Evolutionary conservation across 208 protist genomes (phyloP).

Genomic region (Acanthamoeba quina): DNA sequence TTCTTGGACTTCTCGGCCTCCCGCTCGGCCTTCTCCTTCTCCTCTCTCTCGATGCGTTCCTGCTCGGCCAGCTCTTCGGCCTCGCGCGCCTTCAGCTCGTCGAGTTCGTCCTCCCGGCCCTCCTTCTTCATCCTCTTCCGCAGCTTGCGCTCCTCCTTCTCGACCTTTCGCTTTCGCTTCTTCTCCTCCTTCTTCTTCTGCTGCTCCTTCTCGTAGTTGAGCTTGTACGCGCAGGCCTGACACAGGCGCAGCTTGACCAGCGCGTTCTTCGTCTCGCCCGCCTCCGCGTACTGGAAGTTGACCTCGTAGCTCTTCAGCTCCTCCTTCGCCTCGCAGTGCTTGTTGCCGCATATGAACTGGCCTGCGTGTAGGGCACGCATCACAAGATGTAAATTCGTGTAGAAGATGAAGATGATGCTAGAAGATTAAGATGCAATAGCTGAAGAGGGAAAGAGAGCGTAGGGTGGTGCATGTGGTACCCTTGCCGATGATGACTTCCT

Average conservation of each 20-base stretch:
- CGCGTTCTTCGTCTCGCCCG: conserved; percentile 77
- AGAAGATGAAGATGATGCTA: neutral
- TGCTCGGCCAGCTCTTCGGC: conserved; percentile 8
- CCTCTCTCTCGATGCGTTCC: neutral
- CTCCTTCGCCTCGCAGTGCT: conserved; percentile 53
- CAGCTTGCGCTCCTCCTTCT: conserved; percentile 68
- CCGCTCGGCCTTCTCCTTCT: neutral
- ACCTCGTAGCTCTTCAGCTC: conserved; percentile 77
- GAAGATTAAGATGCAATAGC: neutral
- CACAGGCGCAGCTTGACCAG: conserved; percentile 81
- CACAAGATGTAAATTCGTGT: neutral
- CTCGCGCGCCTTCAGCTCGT: conserved; percentile 31
- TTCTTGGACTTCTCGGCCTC: conserved; percentile 33
- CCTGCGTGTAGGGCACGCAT: neutral
- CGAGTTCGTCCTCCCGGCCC: conserved; percentile 52
- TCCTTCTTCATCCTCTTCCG: conserved; percentile 56
- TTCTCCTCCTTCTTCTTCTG: conserved; percentile 68
- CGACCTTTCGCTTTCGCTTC: conserved; percentile 15
- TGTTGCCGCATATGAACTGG: conserved; percentile 70
- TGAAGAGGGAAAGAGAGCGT: too few relatives aligned
- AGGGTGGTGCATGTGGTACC: too few relatives aligned
- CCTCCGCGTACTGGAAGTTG: conserved; percentile 77
- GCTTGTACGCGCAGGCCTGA: conserved; percentile 76
- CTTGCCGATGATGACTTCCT: conserved; percentile 75
- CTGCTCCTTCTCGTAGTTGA: conserved; percentile 76